Evolutionary conservation across 1,284 basidiomycete genomes (phyloP), one percentile per base, ranked within the genome.

Genomic region (Malassezia restricta): DNA sequence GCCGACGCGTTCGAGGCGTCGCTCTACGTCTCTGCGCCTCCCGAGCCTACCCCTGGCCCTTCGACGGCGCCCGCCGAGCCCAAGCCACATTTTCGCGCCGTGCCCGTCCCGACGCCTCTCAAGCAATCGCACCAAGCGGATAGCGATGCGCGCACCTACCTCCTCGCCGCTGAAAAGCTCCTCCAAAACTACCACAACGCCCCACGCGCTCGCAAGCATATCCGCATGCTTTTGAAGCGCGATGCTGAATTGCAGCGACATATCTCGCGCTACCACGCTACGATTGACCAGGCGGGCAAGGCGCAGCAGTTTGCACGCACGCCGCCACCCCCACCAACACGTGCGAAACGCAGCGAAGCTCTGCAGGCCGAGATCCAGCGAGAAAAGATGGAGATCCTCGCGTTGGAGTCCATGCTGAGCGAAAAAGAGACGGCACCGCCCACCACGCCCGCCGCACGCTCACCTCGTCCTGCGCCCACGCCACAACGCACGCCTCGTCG

Each of bases 341-440:
- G 28, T 17, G 38, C 45, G 14, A 5, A 28, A 4, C 20, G n/a
- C 12, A 50, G 62, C 37, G 30, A 41, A 6, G 35, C 44, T 7
- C 35, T 69, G 14, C 49, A 58, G 43, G 59, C 62, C 17, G 58
- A 53, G 28, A 58, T 66, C 8, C 56, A 66, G 38, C 61, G 62
- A 24, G 70, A 72, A 45, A 58, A 66, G 20, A 68, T 72, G 51
- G 70, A 72, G 45, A 61, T 71, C 20, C 51, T 72, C n/a, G 70
- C 70, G 5, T 58, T 72, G 27, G 66, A 69, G 29, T 64, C 63
- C 40, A 63, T 69, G 62, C 59, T 63, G 7, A 40, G 50, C 28
- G 69, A 71, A 41, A 48, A 68, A 11, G 54, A 58, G 44, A 11
- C 43, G 31, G 8, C 33, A 3, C 41, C 9, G 17, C 8, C 43